These are phyloP conservation scores for Cladosporium sp. DNA, from an alignment of 2,329 filamentous ascomycete genomes.

Conservation along the genomic window DNA sequence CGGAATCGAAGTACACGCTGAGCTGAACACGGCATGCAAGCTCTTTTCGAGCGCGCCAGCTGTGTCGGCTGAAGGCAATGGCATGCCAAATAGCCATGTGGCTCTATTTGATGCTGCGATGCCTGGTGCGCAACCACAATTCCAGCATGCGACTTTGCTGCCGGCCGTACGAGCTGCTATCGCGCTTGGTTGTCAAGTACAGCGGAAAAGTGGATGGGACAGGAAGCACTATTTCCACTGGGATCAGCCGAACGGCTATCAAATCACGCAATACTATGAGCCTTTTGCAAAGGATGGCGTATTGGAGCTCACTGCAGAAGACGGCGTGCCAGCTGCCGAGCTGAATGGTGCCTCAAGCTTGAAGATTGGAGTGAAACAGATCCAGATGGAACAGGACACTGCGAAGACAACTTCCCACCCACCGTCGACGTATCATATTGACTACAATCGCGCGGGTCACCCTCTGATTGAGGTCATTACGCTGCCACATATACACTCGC, in stretches of 20 bases:
- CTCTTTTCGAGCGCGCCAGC: conserved; percentile 69
- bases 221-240: conserved; percentile 99
- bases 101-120: conserved; percentile 84
- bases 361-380: conserved; percentile 78
- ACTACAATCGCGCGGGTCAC: conserved; percentile 89
- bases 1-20: conserved; percentile 94
- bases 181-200: conserved; percentile 74
- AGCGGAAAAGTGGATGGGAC: conserved; percentile 78
- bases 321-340: conserved; percentile 74
- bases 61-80: conserved; percentile 25
- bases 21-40: conserved; percentile 83
- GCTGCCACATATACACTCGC: conserved; percentile 79
- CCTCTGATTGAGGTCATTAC: conserved; percentile 96
- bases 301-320: conserved; percentile 66
- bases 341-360: conserved; percentile 62
- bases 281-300: conserved; percentile 65
- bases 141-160: conserved; percentile 77
- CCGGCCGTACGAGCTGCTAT: conserved; percentile 88
- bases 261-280: conserved; percentile 93
- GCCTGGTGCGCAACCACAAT: conserved; percentile 80
- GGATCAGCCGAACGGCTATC: conserved; percentile 94
- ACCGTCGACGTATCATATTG: conserved; percentile 70
- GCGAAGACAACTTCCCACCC: conserved; percentile 85
- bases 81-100: conserved; percentile 73
- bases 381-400: conserved; percentile 97